These are phyloP conservation scores for barley (Hordeum vulgare) DNA, from an alignment of 176 grass and related monocot genomes.

Conservation along the genomic window MorexV3_pseudomolecules_assembly NC_058519.1:650681893-650682392, in stretches of 20 bases:
- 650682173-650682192: constrained; percentile 47
- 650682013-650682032: constrained; percentile 82
- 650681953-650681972: constrained; percentile 82
- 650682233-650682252: constrained; percentile 58
- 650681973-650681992: constrained; percentile 84
- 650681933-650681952: constrained; percentile 89
- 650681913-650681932: constrained; percentile 60
- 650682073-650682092: constrained; percentile 58
- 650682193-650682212: constrained; percentile 55
- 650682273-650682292: constrained; percentile 51
- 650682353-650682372: constrained; percentile 40
- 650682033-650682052: constrained; percentile 81
- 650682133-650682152: constrained; percentile 72
- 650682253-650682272: constrained; percentile 55
- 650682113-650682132: constrained; percentile 60
- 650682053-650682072: constrained; percentile 59
- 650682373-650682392: constrained; percentile 94
- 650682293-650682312: constrained; percentile 41
- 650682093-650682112: constrained; percentile 82
- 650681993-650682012: constrained; percentile 75
- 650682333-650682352: constrained; percentile 54
- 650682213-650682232: constrained; percentile 81
- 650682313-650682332: constrained; percentile 86
- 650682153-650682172: constrained; percentile 68
- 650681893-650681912: constrained; percentile 59